Evolutionary conservation across 139 green algal genomes (phyloP), one percentile per base, ranked within the genome.

Genomic region (Coelastrella sp.): DNA sequence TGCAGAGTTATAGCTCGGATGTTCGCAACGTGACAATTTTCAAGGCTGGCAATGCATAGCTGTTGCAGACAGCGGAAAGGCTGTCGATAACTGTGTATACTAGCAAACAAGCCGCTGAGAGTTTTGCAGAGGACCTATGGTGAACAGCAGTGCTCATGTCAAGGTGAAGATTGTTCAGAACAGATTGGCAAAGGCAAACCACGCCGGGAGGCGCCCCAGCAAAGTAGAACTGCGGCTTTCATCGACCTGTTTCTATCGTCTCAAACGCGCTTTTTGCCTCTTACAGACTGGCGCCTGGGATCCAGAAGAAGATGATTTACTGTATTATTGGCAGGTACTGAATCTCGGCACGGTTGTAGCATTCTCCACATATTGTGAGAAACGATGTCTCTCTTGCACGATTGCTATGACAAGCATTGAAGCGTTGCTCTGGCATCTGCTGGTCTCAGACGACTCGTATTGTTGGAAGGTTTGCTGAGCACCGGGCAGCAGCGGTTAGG

Each of bases 291-390:
- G 91, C 15, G 88, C 86, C 2, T 96, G 93, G 93, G 92, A 87
- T 25, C 68, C 84, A 5, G 81, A 91, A 35, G 93, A 96, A 68
- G 93, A 96, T 62, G 62, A 85, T 19, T 72, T 93, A 37, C 86
- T 96, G n/a, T 89, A 90, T 5, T 63, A 92, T 27, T 94, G 92
- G 90, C 92, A 96, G 85, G 76, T 79, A 77, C 25, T 7, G 32
- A 4, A 23, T 38, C 35, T 35, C 13, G 23, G 32, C 59, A 63
- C 8, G 41, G 67, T 66, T 15, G 17, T 35, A 38, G 37, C 51
- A 25, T 71, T 50, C 3, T 51, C 35, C 75, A 38, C 34, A 34
- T 64, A 27, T 27, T 64, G 53, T n/a, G 53, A 32, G 7, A 27
- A 32, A 64, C 53, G 53, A 64, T n/a, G 53, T 64, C 17, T 21